These are phyloP conservation scores for Picochlorum sp. DNA, from an alignment of 139 green algal species.

Conservation along the genomic window DNA sequence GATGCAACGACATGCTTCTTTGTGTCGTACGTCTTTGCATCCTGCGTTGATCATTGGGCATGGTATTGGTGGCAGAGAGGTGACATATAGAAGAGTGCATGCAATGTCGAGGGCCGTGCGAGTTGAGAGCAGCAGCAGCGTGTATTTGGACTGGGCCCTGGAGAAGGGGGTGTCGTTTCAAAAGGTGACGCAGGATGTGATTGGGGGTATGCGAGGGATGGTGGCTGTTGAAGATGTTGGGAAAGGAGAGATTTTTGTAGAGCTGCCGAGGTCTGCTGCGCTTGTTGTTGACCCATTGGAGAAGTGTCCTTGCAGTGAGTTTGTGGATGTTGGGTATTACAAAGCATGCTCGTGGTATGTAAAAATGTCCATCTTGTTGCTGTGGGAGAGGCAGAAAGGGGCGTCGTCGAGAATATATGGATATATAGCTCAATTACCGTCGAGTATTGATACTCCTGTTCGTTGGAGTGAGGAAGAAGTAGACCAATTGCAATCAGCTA, in stretches of 20 bases:
- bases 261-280: constrained; percentile 40
- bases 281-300: constrained; percentile 54
- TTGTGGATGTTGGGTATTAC: constrained; percentile 40
- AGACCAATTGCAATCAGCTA: constrained; percentile 51
- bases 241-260: constrained; percentile 48
- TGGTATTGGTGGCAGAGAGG: no score
- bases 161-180: constrained; percentile 12
- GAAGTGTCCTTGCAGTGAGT: constrained; percentile 38
- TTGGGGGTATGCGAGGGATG: constrained; percentile 22
- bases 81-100: no score
- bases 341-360: constrained; percentile 45
- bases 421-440: constrained; percentile 63
- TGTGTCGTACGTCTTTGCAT: no score
- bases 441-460: constrained; percentile 47
- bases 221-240: constrained; percentile 32
- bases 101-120: no score
- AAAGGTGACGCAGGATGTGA: constrained; percentile 23
- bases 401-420: constrained; percentile 20
- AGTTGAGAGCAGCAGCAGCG: background rate
- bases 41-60: no score
- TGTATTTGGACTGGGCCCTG: constrained; percentile 6
- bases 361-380: constrained; percentile 60
- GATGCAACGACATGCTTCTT: no score
- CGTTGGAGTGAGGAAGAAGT: constrained; percentile 53
- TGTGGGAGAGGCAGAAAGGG: constrained; percentile 47